Conservation (phyloP, 305 asterid genomes). For the Plantago rigida region DNA sequence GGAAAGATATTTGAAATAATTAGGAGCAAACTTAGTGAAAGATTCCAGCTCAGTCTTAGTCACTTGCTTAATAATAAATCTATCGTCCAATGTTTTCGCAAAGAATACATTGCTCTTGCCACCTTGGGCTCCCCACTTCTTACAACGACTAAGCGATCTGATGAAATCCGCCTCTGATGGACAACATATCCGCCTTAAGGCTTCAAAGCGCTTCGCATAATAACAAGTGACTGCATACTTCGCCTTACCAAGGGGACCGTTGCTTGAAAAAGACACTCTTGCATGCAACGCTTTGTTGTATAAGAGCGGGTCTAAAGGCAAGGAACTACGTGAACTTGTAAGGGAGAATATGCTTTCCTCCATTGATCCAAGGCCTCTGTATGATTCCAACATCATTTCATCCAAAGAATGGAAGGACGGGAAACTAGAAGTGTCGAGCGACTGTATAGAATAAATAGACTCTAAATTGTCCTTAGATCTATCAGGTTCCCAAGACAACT, state of each 20-base stretch:
- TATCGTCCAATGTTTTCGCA: constrained; percentile 87
- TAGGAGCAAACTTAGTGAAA: constrained; percentile 85
- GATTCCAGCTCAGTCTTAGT: constrained; percentile 97
- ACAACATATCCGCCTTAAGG: constrained; percentile 72
- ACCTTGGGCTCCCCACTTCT: constrained; percentile 99
- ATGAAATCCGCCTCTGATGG: constrained; percentile 76
- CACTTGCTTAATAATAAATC: constrained; percentile 91
- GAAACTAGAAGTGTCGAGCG: constrained; percentile 38
- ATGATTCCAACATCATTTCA: constrained; percentile 54
- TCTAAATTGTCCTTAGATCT: constrained; percentile 42
- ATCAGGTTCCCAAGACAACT: constrained; percentile 55
- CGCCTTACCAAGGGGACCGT: constrained; percentile 65
- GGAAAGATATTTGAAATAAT: constrained; percentile 72
- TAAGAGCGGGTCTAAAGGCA: constrained; percentile 47
- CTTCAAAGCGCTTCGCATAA: constrained; percentile 76
- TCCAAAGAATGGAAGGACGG: constrained; percentile 52
- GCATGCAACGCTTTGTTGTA: constrained; percentile 55
- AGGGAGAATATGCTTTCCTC: constrained; percentile 57
- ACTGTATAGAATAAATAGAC: constrained; percentile 34
- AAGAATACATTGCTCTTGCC: constrained; percentile 95
- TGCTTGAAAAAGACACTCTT: constrained; percentile 53
- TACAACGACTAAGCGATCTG: constrained; percentile 86
- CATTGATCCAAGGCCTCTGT: constrained; percentile 47
- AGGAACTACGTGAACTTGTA: constrained; percentile 45
- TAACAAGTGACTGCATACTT: constrained; percentile 72